These are phyloP conservation scores for Coniosporium tulheliwenetii DNA, from an alignment of 2,329 filamentous ascomycete genomes.

Conservation along the genomic window DNA sequence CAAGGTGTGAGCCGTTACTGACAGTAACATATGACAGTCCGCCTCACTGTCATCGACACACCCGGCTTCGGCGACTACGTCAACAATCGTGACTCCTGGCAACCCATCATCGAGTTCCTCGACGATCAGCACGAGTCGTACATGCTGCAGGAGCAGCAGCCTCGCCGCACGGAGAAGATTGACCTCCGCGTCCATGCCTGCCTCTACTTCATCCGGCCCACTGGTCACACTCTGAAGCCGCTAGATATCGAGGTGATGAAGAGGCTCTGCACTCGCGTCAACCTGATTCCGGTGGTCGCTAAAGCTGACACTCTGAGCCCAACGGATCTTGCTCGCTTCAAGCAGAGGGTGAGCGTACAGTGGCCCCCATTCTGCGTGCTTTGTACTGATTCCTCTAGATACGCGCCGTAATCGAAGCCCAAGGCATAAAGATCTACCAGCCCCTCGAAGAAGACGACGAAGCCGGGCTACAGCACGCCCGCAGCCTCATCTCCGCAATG, in stretches of 20 bases:
- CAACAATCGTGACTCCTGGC: slow-evolving; percentile 99
- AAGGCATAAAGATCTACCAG: slow-evolving; percentile 99
- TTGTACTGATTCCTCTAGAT: slow-evolving; percentile 41
- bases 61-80: slow-evolving; percentile 99
- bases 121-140: slow-evolving; percentile 99
- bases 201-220: slow-evolving; percentile 97
- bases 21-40: slow-evolving; percentile 44
- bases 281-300: slow-evolving; percentile 94
- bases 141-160: slow-evolving; percentile 99
- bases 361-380: neutral
- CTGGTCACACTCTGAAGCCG: slow-evolving; percentile 95
- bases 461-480: slow-evolving; percentile 84
- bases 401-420: slow-evolving; percentile 85
- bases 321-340: slow-evolving; percentile 80
- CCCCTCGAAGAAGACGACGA: slow-evolving; percentile 97
- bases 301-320: slow-evolving; percentile 98
- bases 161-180: slow-evolving; percentile 94
- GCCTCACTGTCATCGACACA: slow-evolving; percentile 96
- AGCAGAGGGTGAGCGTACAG: slow-evolving; percentile 59
- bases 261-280: slow-evolving; percentile 92
- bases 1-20: neutral
- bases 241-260: slow-evolving; percentile 99
- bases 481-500: slow-evolving; percentile 90
- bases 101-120: slow-evolving; percentile 98
- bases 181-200: slow-evolving; percentile 97